phyloP scores from a whole-genome alignment of 768 basidiomycete species.

The Termitomyces sp. region DNA sequence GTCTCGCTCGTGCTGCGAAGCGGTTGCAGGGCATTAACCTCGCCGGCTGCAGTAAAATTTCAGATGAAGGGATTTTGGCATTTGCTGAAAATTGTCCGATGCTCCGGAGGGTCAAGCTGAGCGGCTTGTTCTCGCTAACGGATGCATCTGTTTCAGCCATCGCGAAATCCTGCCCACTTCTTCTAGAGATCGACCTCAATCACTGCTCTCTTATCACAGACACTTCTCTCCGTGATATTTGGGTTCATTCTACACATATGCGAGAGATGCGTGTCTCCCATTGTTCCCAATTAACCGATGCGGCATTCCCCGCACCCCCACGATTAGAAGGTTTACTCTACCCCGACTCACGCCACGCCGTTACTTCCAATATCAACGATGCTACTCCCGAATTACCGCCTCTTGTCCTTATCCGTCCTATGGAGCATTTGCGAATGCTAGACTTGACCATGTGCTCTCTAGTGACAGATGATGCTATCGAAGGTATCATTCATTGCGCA shows the following conservation, averaged over 20 bases:
- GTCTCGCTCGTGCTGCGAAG: constrained; percentile 65
- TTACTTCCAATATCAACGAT: constrained; percentile 32
- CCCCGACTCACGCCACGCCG: constrained; percentile 37
- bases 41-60: constrained; percentile 75
- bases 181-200: constrained; percentile 94
- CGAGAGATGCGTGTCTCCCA: constrained; percentile 88
- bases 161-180: constrained; percentile 73
- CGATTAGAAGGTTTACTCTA: constrained; percentile 31
- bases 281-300: constrained; percentile 74
- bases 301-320: constrained; percentile 78
- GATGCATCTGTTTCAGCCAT: constrained; percentile 75
- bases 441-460: constrained; percentile 85
- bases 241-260: constrained; percentile 77
- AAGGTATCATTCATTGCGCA: constrained; percentile 76
- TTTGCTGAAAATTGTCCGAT: constrained; percentile 73
- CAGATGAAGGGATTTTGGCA: constrained; percentile 73
- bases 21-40: constrained; percentile 92
- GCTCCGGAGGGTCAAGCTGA: constrained; percentile 88
- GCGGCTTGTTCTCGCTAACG: constrained; percentile 70
- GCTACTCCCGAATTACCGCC: constrained; percentile 52
- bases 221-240: constrained; percentile 74
- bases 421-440: constrained; percentile 89
- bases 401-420: constrained; percentile 56
- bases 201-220: constrained; percentile 79
- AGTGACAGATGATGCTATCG: constrained; percentile 81